phyloP scores from a whole-genome alignment of 108 stramenopile species.

The Poteriospumella lacustris region DNA sequence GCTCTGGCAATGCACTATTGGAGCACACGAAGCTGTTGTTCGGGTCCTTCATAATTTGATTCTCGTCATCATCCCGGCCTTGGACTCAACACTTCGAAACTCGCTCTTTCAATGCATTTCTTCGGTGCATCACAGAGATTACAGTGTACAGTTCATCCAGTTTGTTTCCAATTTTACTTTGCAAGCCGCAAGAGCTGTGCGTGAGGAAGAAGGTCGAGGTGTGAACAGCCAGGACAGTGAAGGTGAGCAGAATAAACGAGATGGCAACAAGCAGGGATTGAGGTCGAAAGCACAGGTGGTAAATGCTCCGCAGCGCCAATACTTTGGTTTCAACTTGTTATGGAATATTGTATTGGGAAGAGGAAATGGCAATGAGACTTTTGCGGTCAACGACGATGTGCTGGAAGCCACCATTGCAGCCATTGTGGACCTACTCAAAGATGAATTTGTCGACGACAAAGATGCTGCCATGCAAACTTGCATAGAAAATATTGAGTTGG shows the following conservation, averaged over 20 bases:
- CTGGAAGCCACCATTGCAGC: background rate
- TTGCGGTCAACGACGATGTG: background rate
- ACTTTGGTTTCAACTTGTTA: conserved; percentile 1
- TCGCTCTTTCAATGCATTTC: background rate
- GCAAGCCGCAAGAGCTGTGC: background rate
- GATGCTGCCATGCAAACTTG: conserved; percentile 5
- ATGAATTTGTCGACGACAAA: conserved; percentile 21
- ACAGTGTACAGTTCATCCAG: background rate
- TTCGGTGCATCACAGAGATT: background rate
- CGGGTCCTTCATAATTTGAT: background rate
- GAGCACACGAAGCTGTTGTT: conserved; percentile 23
- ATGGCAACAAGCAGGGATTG: too few species aligned
- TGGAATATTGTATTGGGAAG: too few species aligned
- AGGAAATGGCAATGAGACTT: too few species aligned
- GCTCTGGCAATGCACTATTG: background rate
- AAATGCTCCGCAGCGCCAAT: background rate
- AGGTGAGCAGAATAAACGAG: too few species aligned
- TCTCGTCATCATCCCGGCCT: background rate
- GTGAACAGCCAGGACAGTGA: too few species aligned
- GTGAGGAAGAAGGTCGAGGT: conserved; percentile 3
- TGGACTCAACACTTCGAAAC: background rate
- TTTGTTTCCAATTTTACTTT: background rate
- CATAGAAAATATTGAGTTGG: conserved; percentile 11
- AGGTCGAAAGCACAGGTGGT: background rate
- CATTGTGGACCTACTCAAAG: conserved; percentile 22